These are phyloP conservation scores for Paecilomyces niveus DNA, from an alignment of 2,329 filamentous ascomycete species.

Conservation along the genomic window DNA sequence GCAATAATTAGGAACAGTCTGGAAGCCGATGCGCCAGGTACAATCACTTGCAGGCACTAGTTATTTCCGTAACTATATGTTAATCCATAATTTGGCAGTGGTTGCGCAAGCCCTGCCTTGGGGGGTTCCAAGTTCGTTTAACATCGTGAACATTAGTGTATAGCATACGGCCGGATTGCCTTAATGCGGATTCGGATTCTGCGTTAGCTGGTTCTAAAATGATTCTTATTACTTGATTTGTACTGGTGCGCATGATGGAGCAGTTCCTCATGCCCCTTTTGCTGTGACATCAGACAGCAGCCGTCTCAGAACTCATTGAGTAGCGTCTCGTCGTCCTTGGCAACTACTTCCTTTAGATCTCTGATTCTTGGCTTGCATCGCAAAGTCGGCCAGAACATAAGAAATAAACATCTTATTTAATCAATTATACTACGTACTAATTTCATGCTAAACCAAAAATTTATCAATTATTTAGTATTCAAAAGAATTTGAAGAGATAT, in stretches of 20 bases:
- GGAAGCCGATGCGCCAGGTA: not conserved
- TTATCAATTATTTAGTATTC: not conserved
- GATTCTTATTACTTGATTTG: not conserved
- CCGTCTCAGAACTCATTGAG: not conserved
- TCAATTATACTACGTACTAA: not conserved
- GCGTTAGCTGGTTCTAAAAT: not conserved
- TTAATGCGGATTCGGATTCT: not conserved
- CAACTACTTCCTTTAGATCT: not conserved
- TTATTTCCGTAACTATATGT: not conserved
- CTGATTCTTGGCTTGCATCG: not conserved
- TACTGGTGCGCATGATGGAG: not conserved
- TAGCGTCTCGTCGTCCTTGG: constrained; percentile 36
- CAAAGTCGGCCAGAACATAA: not conserved
- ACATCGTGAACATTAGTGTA: not conserved
- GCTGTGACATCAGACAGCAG: not conserved
- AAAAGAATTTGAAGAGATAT: not conserved
- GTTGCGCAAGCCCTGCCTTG: not conserved
- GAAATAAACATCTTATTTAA: not conserved
- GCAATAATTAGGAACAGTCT: not conserved
- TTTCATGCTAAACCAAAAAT: too few relatives aligned
- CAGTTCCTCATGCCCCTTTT: not conserved
- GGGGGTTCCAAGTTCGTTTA: not conserved
- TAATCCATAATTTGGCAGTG: not conserved
- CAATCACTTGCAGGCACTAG: not conserved
- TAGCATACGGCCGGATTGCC: not conserved